phyloP scores from a whole-genome alignment of 1,284 basidiomycete species.

The Erythrobasidium hasegawianum region DNA sequence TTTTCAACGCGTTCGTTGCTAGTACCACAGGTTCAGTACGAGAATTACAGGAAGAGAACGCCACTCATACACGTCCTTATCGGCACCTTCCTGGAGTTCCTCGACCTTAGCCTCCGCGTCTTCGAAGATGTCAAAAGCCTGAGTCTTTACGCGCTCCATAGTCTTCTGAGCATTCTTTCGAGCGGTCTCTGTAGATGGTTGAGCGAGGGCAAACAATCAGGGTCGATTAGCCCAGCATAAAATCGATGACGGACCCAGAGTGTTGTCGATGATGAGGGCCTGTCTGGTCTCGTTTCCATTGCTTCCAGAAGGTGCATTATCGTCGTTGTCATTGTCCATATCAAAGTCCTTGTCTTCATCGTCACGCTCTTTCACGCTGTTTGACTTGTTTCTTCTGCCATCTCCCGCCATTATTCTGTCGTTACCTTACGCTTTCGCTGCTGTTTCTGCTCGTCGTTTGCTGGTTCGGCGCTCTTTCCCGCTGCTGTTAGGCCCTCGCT shows the following conservation, averaged over 20 bases:
- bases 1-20: no score
- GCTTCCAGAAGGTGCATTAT: not conserved
- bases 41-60: not conserved
- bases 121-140: slow-evolving; percentile 2
- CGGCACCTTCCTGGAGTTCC: not conserved
- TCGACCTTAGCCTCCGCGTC: slow-evolving; percentile 11
- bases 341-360: not conserved
- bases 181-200: slow-evolving; percentile 5
- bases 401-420: slow-evolving; percentile 1
- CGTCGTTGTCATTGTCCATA: not conserved
- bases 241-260: slow-evolving; percentile 4
- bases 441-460: not conserved
- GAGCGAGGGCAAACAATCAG: not conserved
- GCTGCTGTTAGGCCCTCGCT: not conserved
- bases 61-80: slow-evolving; percentile 3
- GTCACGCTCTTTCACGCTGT: not conserved
- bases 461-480: not conserved
- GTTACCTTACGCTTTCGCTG: not conserved
- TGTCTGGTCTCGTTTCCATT: slow-evolving; percentile 1
- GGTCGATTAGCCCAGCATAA: not conserved
- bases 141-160: not conserved
- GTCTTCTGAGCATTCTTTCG: slow-evolving; percentile 6
- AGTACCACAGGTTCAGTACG: no score
- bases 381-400: not conserved
- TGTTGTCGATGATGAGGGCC: slow-evolving; percentile 6